Conservation (phyloP, 108 stramenopile species). For the Skeletonema potamos region DNA sequence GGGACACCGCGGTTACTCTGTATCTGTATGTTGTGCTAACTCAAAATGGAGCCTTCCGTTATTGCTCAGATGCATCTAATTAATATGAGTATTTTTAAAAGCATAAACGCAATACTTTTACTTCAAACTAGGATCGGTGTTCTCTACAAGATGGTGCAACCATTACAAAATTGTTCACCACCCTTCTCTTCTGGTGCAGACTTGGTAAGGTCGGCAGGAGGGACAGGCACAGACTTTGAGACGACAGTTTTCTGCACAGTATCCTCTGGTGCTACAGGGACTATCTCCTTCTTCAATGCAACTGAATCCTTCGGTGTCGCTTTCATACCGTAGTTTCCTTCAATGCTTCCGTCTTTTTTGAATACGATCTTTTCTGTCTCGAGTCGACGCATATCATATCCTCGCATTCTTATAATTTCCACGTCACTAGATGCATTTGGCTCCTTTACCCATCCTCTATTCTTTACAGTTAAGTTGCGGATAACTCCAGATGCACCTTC, state of each 20-base stretch:
- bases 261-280: background rate
- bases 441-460: constrained; percentile 73
- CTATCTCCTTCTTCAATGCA: background rate
- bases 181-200: constrained; percentile 24
- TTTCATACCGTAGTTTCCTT: constrained; percentile 18
- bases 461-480: constrained; percentile 60
- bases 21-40: too few relatives aligned
- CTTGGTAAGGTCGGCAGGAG: constrained; percentile 19
- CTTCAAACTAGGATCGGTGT: background rate
- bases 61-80: background rate
- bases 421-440: constrained; percentile 26
- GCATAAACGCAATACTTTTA: background rate
- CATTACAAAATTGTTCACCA: constrained; percentile 21
- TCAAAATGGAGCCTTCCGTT: too few relatives aligned
- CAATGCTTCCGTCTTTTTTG: constrained; percentile 52
- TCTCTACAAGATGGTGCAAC: constrained; percentile 33
- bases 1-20: too few relatives aligned
- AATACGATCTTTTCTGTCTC: constrained; percentile 50
- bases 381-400: constrained; percentile 56
- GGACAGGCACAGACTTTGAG: background rate
- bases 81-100: background rate
- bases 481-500: constrained; percentile 59
- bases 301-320: background rate
- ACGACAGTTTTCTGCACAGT: background rate
- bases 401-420: constrained; percentile 79